Evolutionary conservation across 371 early-diverging fungal species (phyloP), one percentile per base, ranked within the genome.

Genomic region (Lichtheimia ornata): DNA sequence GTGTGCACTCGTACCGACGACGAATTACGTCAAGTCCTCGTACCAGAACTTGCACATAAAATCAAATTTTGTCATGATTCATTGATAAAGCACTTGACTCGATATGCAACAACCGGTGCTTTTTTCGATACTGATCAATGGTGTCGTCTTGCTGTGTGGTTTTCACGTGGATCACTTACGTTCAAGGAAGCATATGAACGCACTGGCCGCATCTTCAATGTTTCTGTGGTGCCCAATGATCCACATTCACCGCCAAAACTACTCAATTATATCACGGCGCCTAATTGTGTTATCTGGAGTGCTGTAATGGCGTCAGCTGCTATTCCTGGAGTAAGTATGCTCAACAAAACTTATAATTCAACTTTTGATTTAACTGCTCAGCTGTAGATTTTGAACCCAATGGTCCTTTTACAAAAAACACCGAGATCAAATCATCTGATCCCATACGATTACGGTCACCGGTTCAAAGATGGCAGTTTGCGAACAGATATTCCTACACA

Each of bases 391-490:
- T 72, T 96, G 53, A 87, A 86, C 42, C 89, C 96, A 3, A 91
- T 91, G 18, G 90, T 89, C 12, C 74, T 97, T 35, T 78, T 92
- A 74, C 84, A 83, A 73, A 97, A 96, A 68, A 72, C 79, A 15
- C 71, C 75, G 22, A 92, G 91, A 5, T 72, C 80, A 2, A 60
- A 66, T 3, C 76, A 73, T 18, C 54, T 94, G 4, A 79, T 84
- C 25, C 91, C 97, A 11, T 96, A 87, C 63, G 90, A 86, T 28
- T 82, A 83, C 49, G 96, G 94, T 0, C 85, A 84, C 41, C 79
- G 78, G 27, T 97, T 92, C 87, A 88, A 93, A 52, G 96, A 96
- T 73, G 98, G 98, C 1, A 88, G 89, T 47, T 76, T 97, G 49
- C 83, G 89, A 22, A 88, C 87, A 18, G 98, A 97, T 68, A 91